These are phyloP conservation scores for Ogataea ramenticola DNA, from an alignment of 805 yeast genomes.

Conservation along the genomic window DNA sequence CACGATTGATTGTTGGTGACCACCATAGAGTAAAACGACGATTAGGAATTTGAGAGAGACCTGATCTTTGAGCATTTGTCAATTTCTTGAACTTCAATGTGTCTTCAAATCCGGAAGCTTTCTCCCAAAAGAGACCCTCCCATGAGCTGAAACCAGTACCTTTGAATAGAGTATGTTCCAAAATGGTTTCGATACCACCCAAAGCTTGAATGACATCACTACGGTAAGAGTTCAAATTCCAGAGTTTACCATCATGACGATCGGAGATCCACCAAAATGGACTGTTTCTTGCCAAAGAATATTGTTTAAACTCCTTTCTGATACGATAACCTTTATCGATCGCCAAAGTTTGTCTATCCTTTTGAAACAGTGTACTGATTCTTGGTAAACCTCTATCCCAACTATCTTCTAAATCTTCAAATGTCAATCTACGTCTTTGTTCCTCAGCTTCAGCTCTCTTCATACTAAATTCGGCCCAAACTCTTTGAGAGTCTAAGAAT, in stretches of 20 bases:
- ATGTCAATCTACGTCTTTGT: conserved; percentile 77
- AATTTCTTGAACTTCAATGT: conserved; percentile 89
- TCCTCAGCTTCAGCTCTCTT: conserved; percentile 82
- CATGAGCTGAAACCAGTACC: conserved; percentile 97
- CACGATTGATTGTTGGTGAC: conserved; percentile 98
- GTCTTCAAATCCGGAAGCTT: conserved; percentile 95
- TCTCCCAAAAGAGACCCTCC: conserved; percentile 99
- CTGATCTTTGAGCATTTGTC: conserved; percentile 96
- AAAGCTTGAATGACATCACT: conserved; percentile 95
- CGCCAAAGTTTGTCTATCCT: conserved; percentile 89
- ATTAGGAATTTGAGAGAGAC: conserved; percentile 95
- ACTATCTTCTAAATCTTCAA: conserved; percentile 87
- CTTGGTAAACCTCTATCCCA: conserved; percentile 99
- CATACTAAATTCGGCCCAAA: conserved; percentile 95
- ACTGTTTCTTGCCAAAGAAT: conserved; percentile 60
- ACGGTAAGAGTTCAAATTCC: conserved; percentile 90
- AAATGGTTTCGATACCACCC: conserved; percentile 94
- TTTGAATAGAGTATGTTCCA: conserved; percentile 90
- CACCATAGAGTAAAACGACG: conserved; percentile 98
- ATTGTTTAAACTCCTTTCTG: conserved; percentile 73
- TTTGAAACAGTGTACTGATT: conserved; percentile 89
- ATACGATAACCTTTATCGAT: conserved; percentile 91
- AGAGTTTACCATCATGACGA: conserved; percentile 90
- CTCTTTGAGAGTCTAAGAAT: conserved; percentile 86
- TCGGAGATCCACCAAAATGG: conserved; percentile 97